A percentile compares a stretch with the other conserved stretches of the same genome.
Evolutionary conservation across 768 basidiomycete genomes (phyloP).

Genomic region (Suillus luteus): DNA sequence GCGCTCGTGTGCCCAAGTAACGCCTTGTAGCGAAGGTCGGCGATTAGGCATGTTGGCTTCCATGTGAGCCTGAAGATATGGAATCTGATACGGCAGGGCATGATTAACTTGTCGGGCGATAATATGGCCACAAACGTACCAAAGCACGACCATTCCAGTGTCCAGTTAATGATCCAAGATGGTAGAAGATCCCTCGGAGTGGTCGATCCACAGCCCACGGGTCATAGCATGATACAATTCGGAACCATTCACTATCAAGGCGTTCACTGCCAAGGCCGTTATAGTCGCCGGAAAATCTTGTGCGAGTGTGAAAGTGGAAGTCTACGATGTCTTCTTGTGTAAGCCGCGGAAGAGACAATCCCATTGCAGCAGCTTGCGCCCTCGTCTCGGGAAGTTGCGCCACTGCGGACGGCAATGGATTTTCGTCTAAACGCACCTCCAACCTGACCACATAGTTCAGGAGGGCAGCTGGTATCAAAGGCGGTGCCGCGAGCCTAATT

Average conservation of each 20-base stretch:
- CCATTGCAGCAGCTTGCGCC: conserved; percentile 33
- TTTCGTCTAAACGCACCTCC: conserved; percentile 38
- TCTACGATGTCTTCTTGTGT: conserved; percentile 42
- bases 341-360: conserved; percentile 32
- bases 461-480: conserved; percentile 42
- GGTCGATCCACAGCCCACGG: conserved; percentile 37
- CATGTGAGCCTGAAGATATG: conserved; percentile 27
- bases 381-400: conserved; percentile 37
- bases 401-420: conserved; percentile 26
- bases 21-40: conserved; percentile 17
- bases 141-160: conserved; percentile 49
- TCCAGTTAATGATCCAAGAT: conserved; percentile 45
- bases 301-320: conserved; percentile 41
- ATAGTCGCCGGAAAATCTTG: conserved; percentile 30
- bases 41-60: conserved; percentile 27
- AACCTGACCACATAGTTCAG: conserved; percentile 38
- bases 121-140: conserved; percentile 34
- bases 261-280: conserved; percentile 27
- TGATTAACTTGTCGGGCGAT: conserved; percentile 5
- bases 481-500: conserved; percentile 44
- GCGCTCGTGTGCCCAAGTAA: conserved; percentile 37
- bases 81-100: conserved; percentile 22
- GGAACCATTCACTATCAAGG: conserved; percentile 52
- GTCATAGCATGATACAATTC: conserved; percentile 45
- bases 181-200: conserved; percentile 43